phyloP scores from a whole-genome alignment of 306 rosid genomes.

The Cotoneaster glaucophyllus region DNA sequence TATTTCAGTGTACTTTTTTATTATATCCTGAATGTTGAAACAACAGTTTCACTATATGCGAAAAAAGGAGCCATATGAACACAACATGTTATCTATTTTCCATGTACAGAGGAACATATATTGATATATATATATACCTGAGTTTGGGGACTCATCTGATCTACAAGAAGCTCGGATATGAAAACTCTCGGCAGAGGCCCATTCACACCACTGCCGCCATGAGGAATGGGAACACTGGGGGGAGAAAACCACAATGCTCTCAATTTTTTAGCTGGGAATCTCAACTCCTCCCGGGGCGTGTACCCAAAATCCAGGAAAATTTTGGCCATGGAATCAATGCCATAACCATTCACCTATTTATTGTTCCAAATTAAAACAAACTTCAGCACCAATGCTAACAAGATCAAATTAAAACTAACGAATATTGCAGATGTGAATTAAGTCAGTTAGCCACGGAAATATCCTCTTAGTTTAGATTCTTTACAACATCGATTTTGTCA shows the following conservation, averaged over 20 bases:
- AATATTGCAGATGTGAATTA: not conserved
- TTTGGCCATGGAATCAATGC: constrained; percentile 74
- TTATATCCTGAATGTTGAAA: constrained; percentile 49
- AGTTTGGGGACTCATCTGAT: constrained; percentile 70
- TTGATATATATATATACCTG: constrained; percentile 42
- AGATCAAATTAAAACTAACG: not conserved
- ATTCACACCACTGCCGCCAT: constrained; percentile 41
- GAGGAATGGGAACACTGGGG: constrained; percentile 34
- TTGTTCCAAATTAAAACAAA: constrained; percentile 3
- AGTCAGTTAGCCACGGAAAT: not conserved
- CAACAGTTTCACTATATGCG: not conserved
- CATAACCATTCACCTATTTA: constrained; percentile 70
- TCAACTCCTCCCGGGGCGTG: constrained; percentile 54
- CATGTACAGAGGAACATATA: not conserved
- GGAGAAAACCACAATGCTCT: constrained; percentile 95
- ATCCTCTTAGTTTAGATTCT: not conserved
- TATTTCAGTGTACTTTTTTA: constrained; percentile 54
- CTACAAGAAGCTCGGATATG: constrained; percentile 87
- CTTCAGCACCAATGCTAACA: not conserved
- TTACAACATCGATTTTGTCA: not conserved
- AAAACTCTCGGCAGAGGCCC: constrained; percentile 91
- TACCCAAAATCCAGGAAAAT: constrained; percentile 83
- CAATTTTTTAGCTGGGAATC: constrained; percentile 78
- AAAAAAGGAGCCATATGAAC: not conserved
- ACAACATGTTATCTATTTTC: not conserved